Base-by-base conservation (phyloP, 305 asterid genomes). In the Fraxinus ornus region DNA sequence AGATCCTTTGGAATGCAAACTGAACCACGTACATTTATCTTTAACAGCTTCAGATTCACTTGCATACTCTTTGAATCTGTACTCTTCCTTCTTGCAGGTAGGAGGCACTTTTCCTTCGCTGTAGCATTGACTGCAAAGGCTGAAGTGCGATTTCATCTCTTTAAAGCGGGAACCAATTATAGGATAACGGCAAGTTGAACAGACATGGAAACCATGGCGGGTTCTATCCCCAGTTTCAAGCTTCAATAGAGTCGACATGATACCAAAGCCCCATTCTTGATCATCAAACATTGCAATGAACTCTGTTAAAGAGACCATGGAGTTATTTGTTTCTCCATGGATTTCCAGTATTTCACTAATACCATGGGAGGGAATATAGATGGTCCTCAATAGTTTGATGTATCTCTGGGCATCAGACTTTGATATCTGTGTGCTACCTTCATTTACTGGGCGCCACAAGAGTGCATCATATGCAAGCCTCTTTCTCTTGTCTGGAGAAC, bases 61-160 rank as follows among this genome's bases (percentile, higher is more conserved):
- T 4, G 92, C 92, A 76, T 93, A 96, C 64, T 96, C 99, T 83
- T 96, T 96, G 71, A 96, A 96, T 64, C 86, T 88, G 80, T 93
- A 96, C 90, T 92, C 98, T 28, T 96, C 99, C 78, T 77, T 93
- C 88, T 92, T 94, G 88, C 91, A 83, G 39, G 87, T 73, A 49
- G 92, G 84, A 15, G 98, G 98, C 79, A 96, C 97, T 90, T 92
- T 96, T 75, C 99, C 97, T 85, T 93, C 98, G 26, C 95, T 90
- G 84, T 94, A 96, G 79, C 99, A 96, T 77, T 91, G 97, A 78
- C 95, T 75, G 62, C 99, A 96, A 80, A 96, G 82, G 86, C 97
- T 96, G 68, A 96, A 86, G 75, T 89, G 93, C 0, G 91, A 87
- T 85, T 91, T 93, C 91, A 87, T 89, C 87, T 96, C 99, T 90